Percentiles rank a stretch among this genome's conserved stretches.
Evolutionary conservation across 129 eudicot genomes (phyloP).

Genomic region (Chrysanthemum seticuspe): DNA sequence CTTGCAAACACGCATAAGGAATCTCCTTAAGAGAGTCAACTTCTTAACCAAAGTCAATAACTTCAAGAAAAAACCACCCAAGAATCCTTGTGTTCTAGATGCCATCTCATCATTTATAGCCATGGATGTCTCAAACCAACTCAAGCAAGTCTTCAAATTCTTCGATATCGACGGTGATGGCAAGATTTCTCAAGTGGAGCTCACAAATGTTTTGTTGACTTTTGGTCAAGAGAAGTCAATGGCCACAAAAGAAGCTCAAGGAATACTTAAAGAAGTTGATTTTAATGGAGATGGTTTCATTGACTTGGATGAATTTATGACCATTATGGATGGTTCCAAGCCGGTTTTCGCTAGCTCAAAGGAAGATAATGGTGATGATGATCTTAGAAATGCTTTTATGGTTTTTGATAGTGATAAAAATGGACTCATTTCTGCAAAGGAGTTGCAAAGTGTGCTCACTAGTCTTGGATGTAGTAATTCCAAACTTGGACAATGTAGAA

Average conservation of each 20-base stretch:
- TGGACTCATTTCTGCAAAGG: conserved; percentile 70
- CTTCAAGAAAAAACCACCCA: conserved; percentile 36
- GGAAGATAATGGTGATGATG: conserved; percentile 31
- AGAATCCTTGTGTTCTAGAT: conserved; percentile 33
- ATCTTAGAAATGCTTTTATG: conserved; percentile 53
- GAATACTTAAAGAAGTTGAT: conserved; percentile 65
- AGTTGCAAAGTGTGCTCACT: conserved; percentile 59
- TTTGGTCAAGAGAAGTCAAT: conserved; percentile 58
- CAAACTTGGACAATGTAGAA: conserved; percentile 54
- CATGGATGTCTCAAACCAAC: conserved; percentile 52
- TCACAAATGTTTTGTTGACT: conserved; percentile 47
- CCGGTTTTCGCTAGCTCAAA: conserved; percentile 24
- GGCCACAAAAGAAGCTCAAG: conserved; percentile 60
- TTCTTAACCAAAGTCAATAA: conserved; percentile 30
- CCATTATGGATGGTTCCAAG: conserved; percentile 34
- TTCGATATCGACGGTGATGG: conserved; percentile 78
- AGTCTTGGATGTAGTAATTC: conserved; percentile 63
- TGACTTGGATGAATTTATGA: conserved; percentile 72
- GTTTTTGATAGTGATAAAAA: conserved; percentile 75
- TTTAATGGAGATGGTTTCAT: conserved; percentile 77
- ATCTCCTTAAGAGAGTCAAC: conserved; percentile 31
- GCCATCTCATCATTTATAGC: conserved; percentile 42
- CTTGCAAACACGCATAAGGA: conserved; percentile 29
- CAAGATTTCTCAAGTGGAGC: conserved; percentile 65
- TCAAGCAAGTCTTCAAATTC: conserved; percentile 73